Evolutionary conservation across 1,139 yeast species (phyloP).

Genomic region (Magnusiomyces suaveolens): DNA sequence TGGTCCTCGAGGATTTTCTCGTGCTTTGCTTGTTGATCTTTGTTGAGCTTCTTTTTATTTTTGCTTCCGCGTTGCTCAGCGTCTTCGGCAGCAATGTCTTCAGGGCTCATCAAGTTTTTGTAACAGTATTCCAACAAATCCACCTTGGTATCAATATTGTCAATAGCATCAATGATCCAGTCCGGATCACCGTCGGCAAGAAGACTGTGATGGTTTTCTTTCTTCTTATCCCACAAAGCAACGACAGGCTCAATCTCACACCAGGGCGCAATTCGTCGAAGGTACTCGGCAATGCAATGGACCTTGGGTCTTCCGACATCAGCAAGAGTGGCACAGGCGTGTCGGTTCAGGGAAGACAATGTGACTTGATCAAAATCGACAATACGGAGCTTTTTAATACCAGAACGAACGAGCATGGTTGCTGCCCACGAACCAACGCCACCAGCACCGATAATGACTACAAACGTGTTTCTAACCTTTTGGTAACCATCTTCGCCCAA

Average conservation of each 20-base stretch:
- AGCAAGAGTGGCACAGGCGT: constrained; percentile 76
- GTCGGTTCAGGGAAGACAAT: constrained; percentile 81
- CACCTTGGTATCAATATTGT: constrained; percentile 88
- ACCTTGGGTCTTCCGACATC: constrained; percentile 94
- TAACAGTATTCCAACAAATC: constrained; percentile 72
- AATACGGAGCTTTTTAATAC: constrained; percentile 65
- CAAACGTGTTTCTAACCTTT: constrained; percentile 61
- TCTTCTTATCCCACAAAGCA: constrained; percentile 57
- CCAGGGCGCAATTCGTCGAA: constrained; percentile 81
- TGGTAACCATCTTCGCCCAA: constrained; percentile 75
- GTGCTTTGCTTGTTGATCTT: not conserved
- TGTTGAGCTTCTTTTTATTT: not conserved
- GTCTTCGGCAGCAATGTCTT: constrained; percentile 5
- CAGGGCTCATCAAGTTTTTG: constrained; percentile 35
- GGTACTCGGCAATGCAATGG: constrained; percentile 56
- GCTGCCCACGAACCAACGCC: constrained; percentile 98
- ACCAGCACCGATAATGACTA: constrained; percentile 94
- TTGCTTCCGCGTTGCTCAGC: not conserved
- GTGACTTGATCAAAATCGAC: constrained; percentile 96
- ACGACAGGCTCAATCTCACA: constrained; percentile 66
- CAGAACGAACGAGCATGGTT: constrained; percentile 85
- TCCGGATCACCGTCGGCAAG: constrained; percentile 39
- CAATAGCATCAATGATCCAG: constrained; percentile 87
- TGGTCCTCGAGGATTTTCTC: not conserved
- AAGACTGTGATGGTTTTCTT: constrained; percentile 33